phyloP scores from a whole-genome alignment of 1,284 basidiomycete species.

The Sporisorium reilianum region DNA sequence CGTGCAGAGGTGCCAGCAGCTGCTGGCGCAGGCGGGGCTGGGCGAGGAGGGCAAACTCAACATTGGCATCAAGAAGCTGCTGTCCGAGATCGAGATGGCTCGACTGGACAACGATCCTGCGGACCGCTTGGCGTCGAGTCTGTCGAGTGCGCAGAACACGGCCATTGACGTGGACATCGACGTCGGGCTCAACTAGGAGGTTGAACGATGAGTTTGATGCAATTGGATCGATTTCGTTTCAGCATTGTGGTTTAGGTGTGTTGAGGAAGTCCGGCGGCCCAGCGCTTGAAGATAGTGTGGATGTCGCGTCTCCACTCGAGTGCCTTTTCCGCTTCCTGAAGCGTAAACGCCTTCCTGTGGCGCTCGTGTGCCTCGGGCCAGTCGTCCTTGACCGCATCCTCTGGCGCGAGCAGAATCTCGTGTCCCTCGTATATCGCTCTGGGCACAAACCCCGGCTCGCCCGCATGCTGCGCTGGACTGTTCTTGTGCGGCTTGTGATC shows the following conservation, averaged over 20 bases:
- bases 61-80: slow-evolving; percentile 86
- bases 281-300: slow-evolving; percentile 27
- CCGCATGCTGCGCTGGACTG: slow-evolving; percentile 29
- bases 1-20: slow-evolving; percentile 75
- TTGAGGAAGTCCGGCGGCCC: slow-evolving; percentile 18
- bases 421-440: slow-evolving; percentile 54
- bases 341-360: slow-evolving; percentile 36
- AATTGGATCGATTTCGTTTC: neutral
- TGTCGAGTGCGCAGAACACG: slow-evolving; percentile 52
- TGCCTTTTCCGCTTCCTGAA: slow-evolving; percentile 39
- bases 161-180: slow-evolving; percentile 53
- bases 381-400: slow-evolving; percentile 9
- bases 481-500: slow-evolving; percentile 63
- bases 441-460: slow-evolving; percentile 47
- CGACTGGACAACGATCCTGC: slow-evolving; percentile 77
- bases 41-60: slow-evolving; percentile 75
- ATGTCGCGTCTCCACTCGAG: slow-evolving; percentile 60
- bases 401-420: slow-evolving; percentile 35
- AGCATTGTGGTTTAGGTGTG: neutral
- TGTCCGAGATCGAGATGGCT: slow-evolving; percentile 95
- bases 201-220: neutral
- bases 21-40: slow-evolving; percentile 83
- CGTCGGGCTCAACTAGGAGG: slow-evolving; percentile 46
- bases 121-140: slow-evolving; percentile 68
- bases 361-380: slow-evolving; percentile 63